Evolutionary conservation across 2,329 filamentous ascomycete species (phyloP).

Genomic region (Pseudogymnoascus sp.): DNA sequence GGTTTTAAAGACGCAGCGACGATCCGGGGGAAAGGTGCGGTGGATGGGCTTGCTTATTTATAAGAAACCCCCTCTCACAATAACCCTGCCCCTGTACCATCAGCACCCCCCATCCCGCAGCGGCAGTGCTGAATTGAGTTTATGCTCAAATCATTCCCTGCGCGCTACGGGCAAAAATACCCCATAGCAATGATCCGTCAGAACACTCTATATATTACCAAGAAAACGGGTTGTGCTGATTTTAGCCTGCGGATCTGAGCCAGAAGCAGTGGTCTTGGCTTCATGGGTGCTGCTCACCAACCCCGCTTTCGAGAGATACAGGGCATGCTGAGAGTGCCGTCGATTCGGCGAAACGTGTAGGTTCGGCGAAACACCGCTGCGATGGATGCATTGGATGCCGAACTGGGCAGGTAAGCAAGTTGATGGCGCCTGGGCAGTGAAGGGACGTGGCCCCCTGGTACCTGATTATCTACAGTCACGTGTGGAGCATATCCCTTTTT

Average conservation of each 20-base stretch:
- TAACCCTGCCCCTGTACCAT: neutral
- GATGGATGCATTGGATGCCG: neutral
- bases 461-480: neutral
- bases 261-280: neutral
- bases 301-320: neutral
- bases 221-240: neutral
- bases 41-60: neutral
- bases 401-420: neutral
- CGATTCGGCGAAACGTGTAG: neutral
- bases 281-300: neutral
- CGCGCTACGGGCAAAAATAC: too few species aligned
- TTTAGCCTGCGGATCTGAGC: conserved; percentile 8
- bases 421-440: neutral
- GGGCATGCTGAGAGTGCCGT: neutral
- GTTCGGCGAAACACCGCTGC: neutral
- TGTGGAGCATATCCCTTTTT: neutral
- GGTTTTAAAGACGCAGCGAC: neutral
- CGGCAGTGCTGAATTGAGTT: conserved; percentile 8
- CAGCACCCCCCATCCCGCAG: neutral
- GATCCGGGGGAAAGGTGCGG: neutral
- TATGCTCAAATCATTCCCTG: neutral
- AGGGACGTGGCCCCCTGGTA: neutral
- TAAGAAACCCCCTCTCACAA: neutral
- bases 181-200: neutral
- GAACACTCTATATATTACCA: neutral